Evolutionary conservation across 176 grass and related monocot species (phyloP).

Genomic region (Juncus effusus): DNA sequence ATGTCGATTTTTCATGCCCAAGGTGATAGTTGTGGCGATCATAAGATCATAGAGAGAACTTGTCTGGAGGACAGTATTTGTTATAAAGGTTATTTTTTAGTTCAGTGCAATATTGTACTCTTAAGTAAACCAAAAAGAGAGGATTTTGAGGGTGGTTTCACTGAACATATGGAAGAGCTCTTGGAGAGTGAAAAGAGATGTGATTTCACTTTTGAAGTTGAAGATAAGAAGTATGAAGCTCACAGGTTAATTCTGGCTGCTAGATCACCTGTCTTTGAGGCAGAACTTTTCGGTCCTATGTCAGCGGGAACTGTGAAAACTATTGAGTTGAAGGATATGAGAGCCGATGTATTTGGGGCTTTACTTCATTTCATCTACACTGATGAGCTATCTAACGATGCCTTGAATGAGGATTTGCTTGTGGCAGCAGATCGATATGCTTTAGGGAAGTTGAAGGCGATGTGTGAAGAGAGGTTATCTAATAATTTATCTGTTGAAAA

Average conservation of each 20-base stretch:
- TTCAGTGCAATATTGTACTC: constrained; percentile 8
- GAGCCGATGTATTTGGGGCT: constrained; percentile 8
- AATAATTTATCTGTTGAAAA: too few relatives aligned
- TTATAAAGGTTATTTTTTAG: neutral
- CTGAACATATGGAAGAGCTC: neutral
- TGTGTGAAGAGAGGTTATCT: neutral
- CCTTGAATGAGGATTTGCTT: neutral
- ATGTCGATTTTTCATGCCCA: neutral
- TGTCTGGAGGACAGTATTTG: neutral
- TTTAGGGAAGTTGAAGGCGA: neutral
- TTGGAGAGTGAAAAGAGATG: neutral
- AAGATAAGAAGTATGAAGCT: neutral
- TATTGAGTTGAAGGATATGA: constrained; percentile 9
- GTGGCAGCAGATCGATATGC: neutral
- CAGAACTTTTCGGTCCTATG: neutral
- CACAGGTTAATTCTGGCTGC: constrained; percentile 7
- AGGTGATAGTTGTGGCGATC: neutral
- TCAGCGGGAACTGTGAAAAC: neutral
- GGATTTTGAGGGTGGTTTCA: neutral
- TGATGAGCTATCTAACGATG: neutral
- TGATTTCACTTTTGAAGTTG: constrained; percentile 13
- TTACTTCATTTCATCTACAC: constrained; percentile 11
- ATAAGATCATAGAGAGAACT: neutral
- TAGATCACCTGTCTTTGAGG: neutral
- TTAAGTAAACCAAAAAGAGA: neutral